Base-by-base conservation (phyloP, 2,329 filamentous ascomycete genomes). In the Fusarium sp. region DNA sequence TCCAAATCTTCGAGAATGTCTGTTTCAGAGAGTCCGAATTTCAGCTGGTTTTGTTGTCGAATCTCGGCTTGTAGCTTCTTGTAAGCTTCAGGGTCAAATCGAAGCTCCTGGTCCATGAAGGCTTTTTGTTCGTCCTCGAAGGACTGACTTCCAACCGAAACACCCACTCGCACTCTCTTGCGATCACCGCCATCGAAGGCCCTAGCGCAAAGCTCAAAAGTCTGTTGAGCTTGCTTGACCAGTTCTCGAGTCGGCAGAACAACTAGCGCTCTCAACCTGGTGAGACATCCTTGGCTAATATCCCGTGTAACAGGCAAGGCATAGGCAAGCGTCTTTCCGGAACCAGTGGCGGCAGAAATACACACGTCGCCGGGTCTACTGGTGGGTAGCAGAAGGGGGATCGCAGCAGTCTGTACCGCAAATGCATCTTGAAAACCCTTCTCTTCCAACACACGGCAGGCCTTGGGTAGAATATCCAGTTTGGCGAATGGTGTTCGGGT, bases 291-390 rank as follows among this genome's bases (percentile, higher is more conserved):
- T 33, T 86, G 83, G 69, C 91, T 90, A 49, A 99, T 82, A 51
- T 91, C 89, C 45, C 93, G 88, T 6, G 97, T 86, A 61, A 99
- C 89, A 0, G 96, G 96, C 4, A 99, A 82, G 1, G 95, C 88
- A 75, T 99, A 99, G 1, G 95, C 92, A 16, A 99, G 80, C 0
- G 96, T 99, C 77, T 99, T 99, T 58, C 96, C 96, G 1, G 96
- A 98, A 10, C 96, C 96, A 0, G 96, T 99, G 2, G 95, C 92
- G 0, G 97, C 96, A 9, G 94, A 96, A 4, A 99, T 90, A 44
- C 97, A 91, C 6, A 99, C 80, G 77, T 99, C 96, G 7, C 93
- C 92, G 2, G 86, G 81, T 36, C 89, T 83, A 41, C 86, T 84
- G 0, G 86, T 87, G 23, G 88, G 89, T 6, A 97, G 83, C 7